Base-by-base conservation (phyloP, 2,329 filamentous ascomycete species). In the Aureobasidium lini region DNA sequence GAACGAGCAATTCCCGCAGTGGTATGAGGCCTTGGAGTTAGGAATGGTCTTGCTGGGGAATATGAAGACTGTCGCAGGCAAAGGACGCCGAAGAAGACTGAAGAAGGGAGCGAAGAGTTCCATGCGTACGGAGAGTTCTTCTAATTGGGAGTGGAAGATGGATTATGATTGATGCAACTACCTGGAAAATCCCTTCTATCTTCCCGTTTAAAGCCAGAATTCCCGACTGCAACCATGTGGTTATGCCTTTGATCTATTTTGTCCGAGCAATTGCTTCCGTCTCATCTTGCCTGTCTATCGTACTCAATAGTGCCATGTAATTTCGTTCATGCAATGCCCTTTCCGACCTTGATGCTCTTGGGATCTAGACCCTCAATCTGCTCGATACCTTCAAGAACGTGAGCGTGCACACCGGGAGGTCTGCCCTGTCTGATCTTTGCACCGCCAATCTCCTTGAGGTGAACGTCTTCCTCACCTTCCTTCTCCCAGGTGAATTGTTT, bases 371-470 rank as follows among this genome's bases (percentile, higher is more conserved):
- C 54, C n/a, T 53, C 18, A 8, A 59, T 40, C 46, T 28, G 18
- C 47, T 59, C 47, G 4, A 59, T 53, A 13, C 47, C 57, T 23
- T 50, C 29, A 4, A 59, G 34, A 4, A 59, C 57, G 10, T 59
- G 57, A 7, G 46, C 47, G 18, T 59, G 42, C 1, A 59, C 57
- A 44, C 57, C 57, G 13, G 47, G n/a, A 23, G 57, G 57, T n/a
- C 57, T 50, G 3, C 57, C 57, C 31, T 44, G 18, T 32, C 53
- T 59, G 47, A 59, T 37, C 32, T 53, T 59, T 36, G 47, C 47
- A 37, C 48, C 47, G n/a, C 57, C 57, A n/a, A 52, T 13, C 23
- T 52, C 47, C 6, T 32, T 32, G 6, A 59, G 15, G 18, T 59
- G 57, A 15, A 39, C 9, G 9, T 23, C 48, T 9, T 52, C 23